Percentiles rank a stretch among this genome's conserved stretches.
Conservation (phyloP, 176 grass and related monocot species). For the Alopecurus myosuroides region DNA sequence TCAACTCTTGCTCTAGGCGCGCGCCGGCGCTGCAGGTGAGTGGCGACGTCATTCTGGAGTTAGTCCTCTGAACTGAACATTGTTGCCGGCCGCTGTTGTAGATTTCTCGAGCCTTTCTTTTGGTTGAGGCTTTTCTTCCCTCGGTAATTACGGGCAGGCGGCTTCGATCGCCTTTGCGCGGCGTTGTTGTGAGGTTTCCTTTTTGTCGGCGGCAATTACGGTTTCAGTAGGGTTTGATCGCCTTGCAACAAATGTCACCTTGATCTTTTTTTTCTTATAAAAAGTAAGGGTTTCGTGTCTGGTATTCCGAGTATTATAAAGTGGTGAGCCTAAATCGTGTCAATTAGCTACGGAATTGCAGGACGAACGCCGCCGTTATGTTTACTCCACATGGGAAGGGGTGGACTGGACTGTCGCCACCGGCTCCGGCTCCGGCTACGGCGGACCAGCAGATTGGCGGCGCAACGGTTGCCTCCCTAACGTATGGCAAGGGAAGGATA, state of each 20-base stretch:
- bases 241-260: not conserved
- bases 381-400: constrained; percentile 72
- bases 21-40: not conserved
- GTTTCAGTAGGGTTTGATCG: not conserved
- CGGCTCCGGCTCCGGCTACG: not conserved
- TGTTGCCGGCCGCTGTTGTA: not conserved
- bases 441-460: constrained; percentile 36
- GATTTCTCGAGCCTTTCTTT: not conserved
- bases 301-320: not conserved
- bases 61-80: not conserved
- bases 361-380: constrained; percentile 28
- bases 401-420: constrained; percentile 52
- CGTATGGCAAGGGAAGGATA: constrained; percentile 60
- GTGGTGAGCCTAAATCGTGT: not conserved
- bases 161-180: not conserved
- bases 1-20: too few relatives aligned
- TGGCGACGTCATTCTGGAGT: not conserved
- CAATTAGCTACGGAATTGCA: not conserved
- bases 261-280: not conserved
- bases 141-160: not conserved
- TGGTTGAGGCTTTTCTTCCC: not conserved
- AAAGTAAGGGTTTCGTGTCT: not conserved
- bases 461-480: constrained; percentile 9
- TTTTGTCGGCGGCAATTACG: too few relatives aligned
- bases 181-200: too few relatives aligned